Evolutionary conservation across 768 basidiomycete genomes (phyloP).

Genomic region (Boletus edulis): DNA sequence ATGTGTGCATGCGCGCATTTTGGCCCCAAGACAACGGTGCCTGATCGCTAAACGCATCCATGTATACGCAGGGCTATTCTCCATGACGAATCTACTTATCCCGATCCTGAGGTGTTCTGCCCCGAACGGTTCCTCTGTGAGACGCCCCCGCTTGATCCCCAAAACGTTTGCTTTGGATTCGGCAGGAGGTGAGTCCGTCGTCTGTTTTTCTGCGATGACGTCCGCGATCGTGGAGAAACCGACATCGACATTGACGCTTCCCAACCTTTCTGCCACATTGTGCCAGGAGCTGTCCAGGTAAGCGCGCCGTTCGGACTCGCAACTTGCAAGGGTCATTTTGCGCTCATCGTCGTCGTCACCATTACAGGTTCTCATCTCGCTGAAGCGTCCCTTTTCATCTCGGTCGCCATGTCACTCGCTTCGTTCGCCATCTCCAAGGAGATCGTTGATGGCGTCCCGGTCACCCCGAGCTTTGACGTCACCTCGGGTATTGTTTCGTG

Average conservation of each 20-base stretch:
- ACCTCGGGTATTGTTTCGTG: slow-evolving; percentile 47
- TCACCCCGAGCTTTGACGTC: slow-evolving; percentile 42
- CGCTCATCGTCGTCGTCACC: not conserved
- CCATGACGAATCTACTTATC: slow-evolving; percentile 43
- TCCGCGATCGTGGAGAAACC: no score
- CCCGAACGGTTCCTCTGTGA: slow-evolving; percentile 35
- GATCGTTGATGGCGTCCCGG: slow-evolving; percentile 38
- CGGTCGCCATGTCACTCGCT: slow-evolving; percentile 39
- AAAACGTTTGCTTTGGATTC: slow-evolving; percentile 23
- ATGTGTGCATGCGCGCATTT: no score
- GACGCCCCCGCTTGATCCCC: slow-evolving; percentile 17
- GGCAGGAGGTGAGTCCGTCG: slow-evolving; percentile 25
- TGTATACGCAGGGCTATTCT: slow-evolving; percentile 46
- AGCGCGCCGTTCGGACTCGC: not conserved
- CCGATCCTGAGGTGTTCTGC: slow-evolving; percentile 30
- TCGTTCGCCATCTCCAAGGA: slow-evolving; percentile 43
- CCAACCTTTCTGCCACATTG: not conserved
- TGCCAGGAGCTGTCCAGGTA: slow-evolving; percentile 22
- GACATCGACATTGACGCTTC: no score
- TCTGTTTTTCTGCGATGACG: no score
- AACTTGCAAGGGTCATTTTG: not conserved
- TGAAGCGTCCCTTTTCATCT: slow-evolving; percentile 26
- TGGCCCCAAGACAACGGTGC: no score
- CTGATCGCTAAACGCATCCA: not conserved
- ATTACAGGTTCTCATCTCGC: slow-evolving; percentile 29